These are phyloP conservation scores for Carex parvula DNA, from an alignment of 176 grass and related monocot genomes.

Conservation along the genomic window DNA sequence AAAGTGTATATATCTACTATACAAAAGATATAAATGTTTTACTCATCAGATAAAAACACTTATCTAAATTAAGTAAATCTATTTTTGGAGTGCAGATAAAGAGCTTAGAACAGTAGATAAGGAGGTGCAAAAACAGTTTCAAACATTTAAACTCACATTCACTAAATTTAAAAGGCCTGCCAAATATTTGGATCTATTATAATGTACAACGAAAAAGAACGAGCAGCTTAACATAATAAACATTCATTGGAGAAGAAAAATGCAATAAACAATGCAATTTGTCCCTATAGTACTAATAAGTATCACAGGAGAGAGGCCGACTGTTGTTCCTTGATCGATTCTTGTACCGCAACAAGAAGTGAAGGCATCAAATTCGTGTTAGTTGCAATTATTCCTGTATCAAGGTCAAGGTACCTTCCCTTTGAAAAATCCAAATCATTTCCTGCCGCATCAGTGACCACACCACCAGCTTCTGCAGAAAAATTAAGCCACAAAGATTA, in stretches of 20 bases:
- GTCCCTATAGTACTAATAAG: neutral
- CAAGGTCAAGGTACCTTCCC: slow-evolving; percentile 77
- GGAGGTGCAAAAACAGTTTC: neutral
- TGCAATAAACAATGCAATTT: neutral
- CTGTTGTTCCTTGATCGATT: slow-evolving; percentile 62
- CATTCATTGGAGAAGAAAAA: neutral
- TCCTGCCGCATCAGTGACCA: slow-evolving; percentile 84
- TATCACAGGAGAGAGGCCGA: slow-evolving; percentile 51
- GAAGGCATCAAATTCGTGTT: slow-evolving; percentile 70
- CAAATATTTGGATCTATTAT: neutral
- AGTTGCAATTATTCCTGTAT: slow-evolving; percentile 82
- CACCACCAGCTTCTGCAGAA: slow-evolving; percentile 81
- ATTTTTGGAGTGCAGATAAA: neutral
- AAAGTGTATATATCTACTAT: too few relatives aligned
- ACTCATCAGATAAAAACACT: too few relatives aligned
- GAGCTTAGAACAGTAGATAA: neutral
- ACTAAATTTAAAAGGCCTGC: neutral
- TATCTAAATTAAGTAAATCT: too few relatives aligned
- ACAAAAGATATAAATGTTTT: too few relatives aligned
- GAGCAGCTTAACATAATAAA: slow-evolving; percentile 1
- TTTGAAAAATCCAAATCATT: slow-evolving; percentile 86
- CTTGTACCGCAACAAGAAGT: slow-evolving; percentile 62
- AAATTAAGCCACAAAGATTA: neutral
- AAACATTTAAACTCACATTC: too few relatives aligned
- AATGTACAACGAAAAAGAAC: neutral